Evolutionary conservation across 768 basidiomycete genomes (phyloP).

Genomic region (Lactarius akahatsu): DNA sequence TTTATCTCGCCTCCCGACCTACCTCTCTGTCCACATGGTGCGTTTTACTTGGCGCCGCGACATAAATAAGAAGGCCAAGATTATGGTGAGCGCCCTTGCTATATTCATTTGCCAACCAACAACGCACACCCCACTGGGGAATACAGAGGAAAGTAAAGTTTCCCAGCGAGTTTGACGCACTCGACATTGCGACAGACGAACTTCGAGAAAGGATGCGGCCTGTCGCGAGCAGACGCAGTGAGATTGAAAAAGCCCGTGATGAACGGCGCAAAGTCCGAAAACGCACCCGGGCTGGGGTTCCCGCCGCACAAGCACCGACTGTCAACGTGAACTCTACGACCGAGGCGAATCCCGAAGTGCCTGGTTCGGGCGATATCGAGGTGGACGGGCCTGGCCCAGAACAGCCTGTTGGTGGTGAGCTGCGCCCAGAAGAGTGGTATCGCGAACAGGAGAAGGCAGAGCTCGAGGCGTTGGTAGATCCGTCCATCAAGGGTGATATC

Average conservation of each 20-base stretch:
- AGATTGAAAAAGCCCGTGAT: conserved; percentile 76
- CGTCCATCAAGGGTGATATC: conserved; percentile 61
- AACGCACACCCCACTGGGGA: not conserved
- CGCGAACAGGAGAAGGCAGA: conserved; percentile 63
- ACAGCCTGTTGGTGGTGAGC: conserved; percentile 40
- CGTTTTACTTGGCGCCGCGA: conserved; percentile 95
- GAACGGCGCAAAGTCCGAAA: conserved; percentile 83
- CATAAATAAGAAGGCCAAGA: conserved; percentile 91
- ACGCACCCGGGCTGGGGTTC: conserved; percentile 54
- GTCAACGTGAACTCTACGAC: conserved; percentile 1
- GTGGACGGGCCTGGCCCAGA: conserved; percentile 42
- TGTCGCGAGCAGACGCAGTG: conserved; percentile 68
- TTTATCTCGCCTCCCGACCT: conserved; percentile 78
- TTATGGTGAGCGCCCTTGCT: conserved; percentile 61
- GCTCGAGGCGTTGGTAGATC: conserved; percentile 62
- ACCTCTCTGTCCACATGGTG: conserved; percentile 91
- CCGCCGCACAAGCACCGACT: conserved; percentile 33
- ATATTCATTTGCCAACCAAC: not conserved
- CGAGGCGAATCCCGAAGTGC: not conserved
- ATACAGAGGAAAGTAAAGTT: conserved; percentile 87
- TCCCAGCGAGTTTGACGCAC: conserved; percentile 80
- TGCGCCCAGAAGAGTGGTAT: conserved; percentile 65
- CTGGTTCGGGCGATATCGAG: conserved; percentile 45
- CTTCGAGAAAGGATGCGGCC: conserved; percentile 70
- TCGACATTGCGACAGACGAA: conserved; percentile 80